Base-by-base conservation (phyloP, 805 yeast species). In the Nakazawaea sp. region DNA sequence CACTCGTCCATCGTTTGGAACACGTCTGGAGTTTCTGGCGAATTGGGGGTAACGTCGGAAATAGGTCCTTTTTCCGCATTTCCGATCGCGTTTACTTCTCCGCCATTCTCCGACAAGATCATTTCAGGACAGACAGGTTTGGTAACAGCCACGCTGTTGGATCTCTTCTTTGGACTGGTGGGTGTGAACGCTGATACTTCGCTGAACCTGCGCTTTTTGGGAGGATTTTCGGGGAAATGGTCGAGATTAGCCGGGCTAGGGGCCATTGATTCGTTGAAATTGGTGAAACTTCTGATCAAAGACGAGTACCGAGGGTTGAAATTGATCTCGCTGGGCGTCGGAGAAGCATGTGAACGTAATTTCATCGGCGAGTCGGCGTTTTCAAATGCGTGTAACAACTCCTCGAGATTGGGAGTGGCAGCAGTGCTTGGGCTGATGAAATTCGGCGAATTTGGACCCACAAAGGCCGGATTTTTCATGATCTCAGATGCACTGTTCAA, bases 201-300 rank as follows among this genome's bases (percentile, higher is more conserved):
- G 27, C 38, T 38, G 18, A 38, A 33, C 18, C 41, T 23, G 29
- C 38, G 33, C 30, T 39, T 39, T 16, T 17, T 19, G 19, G 12
- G 12, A 9, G 23, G 18, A 18, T 33, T 26, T 10, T 26, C 35
- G 4, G 30, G 27, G 2, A 47, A 45, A 12, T 39, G 29, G 18
- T 47, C 54, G 20, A 49, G 45, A 19, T 42, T 45, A 7, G 48
- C 51, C 2, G 58, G 60, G 23, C 53, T 47, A 6, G 55, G 51
- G 7, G 43, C 47, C 2, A 45, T 16, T 4, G 38, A 19, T 8
- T 43, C 42, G n/a, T 51, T 55, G 33, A 54, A 52, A 29, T 47
- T 50, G 17, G 57, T 53, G 40, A 54, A 54, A 5, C 55, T 56
- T 24, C 35, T 45, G 34, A 53, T 45, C 35, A 55, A 39, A 17